A percentile compares a stretch with the other conserved stretches of the same genome.
Evolutionary conservation across 2,329 filamentous ascomycete species (phyloP).

Genomic region (Colletotrichum camelliae): DNA sequence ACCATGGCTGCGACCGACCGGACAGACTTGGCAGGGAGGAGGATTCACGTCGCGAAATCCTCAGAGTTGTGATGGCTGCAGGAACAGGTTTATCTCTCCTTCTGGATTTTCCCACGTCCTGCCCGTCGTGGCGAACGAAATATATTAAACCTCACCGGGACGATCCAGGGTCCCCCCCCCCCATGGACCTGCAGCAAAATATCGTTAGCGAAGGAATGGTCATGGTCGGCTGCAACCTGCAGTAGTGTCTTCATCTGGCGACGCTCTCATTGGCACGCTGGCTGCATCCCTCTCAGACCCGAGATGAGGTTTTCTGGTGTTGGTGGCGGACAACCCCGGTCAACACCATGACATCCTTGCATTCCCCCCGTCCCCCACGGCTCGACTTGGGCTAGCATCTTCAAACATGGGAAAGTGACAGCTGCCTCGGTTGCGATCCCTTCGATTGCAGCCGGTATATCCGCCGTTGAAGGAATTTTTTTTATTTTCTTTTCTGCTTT

Average conservation of each 20-base stretch:
- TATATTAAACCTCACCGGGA: not conserved
- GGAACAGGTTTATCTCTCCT: not conserved
- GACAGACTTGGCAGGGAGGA: not conserved
- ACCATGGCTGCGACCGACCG: not conserved
- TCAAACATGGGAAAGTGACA: not conserved
- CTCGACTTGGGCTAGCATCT: not conserved
- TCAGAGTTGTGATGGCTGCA: not conserved
- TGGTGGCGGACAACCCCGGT: not conserved
- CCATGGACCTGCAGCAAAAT: not conserved
- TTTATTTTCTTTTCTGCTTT: not conserved
- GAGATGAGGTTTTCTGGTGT: constrained; percentile 1
- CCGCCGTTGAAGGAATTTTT: not conserved
- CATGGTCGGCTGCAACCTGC: not conserved
- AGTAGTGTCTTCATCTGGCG: not conserved
- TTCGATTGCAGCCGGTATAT: not conserved
- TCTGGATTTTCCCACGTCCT: not conserved
- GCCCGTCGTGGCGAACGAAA: not conserved
- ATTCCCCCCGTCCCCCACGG: not conserved
- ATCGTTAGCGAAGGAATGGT: not conserved
- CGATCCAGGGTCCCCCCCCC: not conserved
- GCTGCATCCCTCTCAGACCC: not conserved
- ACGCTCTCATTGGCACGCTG: not conserved
- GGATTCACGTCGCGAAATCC: not conserved
- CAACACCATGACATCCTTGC: not conserved
- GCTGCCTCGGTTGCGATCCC: not conserved